Conservation (phyloP, 371 early-diverging fungal species). For the Mucor indicus region DNA sequence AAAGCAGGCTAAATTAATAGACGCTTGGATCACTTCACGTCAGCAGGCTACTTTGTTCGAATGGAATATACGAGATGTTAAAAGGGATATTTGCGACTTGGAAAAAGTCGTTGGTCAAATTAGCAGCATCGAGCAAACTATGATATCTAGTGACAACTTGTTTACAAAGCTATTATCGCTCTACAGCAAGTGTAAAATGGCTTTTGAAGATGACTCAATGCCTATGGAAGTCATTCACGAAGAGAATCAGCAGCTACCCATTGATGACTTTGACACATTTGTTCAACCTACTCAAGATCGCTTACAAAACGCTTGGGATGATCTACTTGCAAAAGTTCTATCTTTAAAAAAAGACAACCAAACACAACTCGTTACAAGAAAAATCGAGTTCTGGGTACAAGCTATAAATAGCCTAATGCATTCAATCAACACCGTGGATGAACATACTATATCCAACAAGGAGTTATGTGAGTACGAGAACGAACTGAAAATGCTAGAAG, state of each 20-base stretch:
- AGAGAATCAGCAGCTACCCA: conserved; percentile 1
- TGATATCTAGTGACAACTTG: conserved; percentile 22
- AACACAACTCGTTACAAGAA: conserved; percentile 8
- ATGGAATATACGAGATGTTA: conserved; percentile 14
- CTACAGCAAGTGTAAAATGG: conserved; percentile 22
- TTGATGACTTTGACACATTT: conserved; percentile 1
- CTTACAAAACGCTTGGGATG: conserved; percentile 13
- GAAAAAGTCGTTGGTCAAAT: conserved; percentile 25
- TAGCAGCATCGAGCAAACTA: conserved; percentile 26
- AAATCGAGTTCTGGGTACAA: conserved; percentile 1
- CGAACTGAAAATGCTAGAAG: conserved; percentile 1
- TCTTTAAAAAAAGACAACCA: background rate
- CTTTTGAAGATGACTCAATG: conserved; percentile 15
- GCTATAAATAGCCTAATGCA: background rate
- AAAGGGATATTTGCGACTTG: conserved; percentile 9
- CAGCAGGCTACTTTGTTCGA: too few species aligned
- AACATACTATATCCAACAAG: background rate
- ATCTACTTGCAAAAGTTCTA: conserved; percentile 2
- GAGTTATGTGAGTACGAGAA: background rate
- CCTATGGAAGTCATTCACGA: conserved; percentile 8
- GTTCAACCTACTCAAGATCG: conserved; percentile 18
- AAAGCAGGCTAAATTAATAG: conserved; percentile 26
- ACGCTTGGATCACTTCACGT: conserved; percentile 32
- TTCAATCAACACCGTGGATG: background rate
- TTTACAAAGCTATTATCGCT: conserved; percentile 12